Evolutionary conservation across 169 alveolate genomes (phyloP).

Genomic region (Eimeria acervulina): DNA sequence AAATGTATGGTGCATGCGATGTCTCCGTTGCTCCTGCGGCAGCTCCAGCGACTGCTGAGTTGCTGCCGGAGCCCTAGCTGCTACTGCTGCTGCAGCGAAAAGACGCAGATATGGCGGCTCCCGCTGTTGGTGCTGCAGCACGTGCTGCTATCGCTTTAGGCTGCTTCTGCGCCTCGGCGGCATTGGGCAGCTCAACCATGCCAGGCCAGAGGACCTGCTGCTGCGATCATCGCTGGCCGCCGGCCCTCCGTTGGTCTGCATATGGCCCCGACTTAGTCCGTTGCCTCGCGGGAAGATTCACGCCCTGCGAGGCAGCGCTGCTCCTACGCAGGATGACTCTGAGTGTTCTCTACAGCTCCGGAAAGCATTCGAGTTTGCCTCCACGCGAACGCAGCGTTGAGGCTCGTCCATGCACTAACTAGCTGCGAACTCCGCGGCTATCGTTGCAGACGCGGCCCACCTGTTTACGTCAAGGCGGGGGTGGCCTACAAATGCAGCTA

Average conservation of each 20-base stretch:
- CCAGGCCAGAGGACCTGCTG: slow-evolving; percentile 46
- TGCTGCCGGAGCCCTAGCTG: slow-evolving; percentile 30
- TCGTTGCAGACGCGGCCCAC: background rate
- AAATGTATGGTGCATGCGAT: slow-evolving; percentile 52
- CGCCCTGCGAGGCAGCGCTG: slow-evolving; percentile 55
- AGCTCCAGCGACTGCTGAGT: background rate
- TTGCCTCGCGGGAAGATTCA: slow-evolving; percentile 39
- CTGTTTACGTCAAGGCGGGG: background rate
- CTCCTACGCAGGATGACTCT: slow-evolving; percentile 71
- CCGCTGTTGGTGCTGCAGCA: slow-evolving; percentile 55
- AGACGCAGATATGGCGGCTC: slow-evolving; percentile 6
- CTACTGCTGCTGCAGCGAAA: slow-evolving; percentile 29
- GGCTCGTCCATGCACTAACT: background rate
- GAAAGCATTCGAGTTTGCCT: slow-evolving; percentile 33
- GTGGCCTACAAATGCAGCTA: background rate
- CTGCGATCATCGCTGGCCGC: slow-evolving; percentile 20
- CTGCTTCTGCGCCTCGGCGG: slow-evolving; percentile 44
- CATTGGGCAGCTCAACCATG: slow-evolving; percentile 47
- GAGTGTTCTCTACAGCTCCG: background rate
- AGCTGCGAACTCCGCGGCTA: background rate
- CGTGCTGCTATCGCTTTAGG: slow-evolving; percentile 48
- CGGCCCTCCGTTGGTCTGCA: slow-evolving; percentile 14
- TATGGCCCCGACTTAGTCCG: slow-evolving; percentile 19
- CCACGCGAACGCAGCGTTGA: background rate
- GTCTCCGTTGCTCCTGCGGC: background rate